Evolutionary conservation across 2,329 filamentous ascomycete genomes (phyloP).

Genomic region (Trichoderma atrobrunneum): DNA sequence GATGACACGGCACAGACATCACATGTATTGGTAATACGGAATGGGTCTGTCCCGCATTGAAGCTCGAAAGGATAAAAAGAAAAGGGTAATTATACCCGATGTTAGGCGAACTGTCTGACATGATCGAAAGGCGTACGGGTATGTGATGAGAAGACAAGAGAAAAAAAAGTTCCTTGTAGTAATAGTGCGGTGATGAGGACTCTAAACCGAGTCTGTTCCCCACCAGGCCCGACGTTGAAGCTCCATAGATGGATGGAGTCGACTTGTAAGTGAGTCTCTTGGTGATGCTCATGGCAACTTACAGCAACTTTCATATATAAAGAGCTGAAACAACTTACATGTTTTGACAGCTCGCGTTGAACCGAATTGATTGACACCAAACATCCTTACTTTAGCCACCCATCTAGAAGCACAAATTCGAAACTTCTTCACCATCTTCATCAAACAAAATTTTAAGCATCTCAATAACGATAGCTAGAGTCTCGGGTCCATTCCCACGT

Average conservation of each 20-base stretch:
- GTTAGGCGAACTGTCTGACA: constrained; percentile 2
- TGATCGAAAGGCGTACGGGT: not conserved
- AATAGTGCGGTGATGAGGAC: not conserved
- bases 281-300: not conserved
- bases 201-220: not conserved
- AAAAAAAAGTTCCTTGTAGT: not conserved
- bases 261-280: not conserved
- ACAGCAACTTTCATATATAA: not conserved
- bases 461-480: not conserved
- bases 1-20: not conserved
- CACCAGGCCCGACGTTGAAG: not conserved
- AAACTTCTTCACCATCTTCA: not conserved
- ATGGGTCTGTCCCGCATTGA: not conserved
- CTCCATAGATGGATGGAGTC: not conserved
- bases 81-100: not conserved
- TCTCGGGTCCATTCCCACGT: constrained; percentile 1
- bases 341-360: not conserved
- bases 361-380: not conserved
- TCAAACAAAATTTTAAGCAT: not conserved
- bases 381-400: not conserved
- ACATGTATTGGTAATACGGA: not conserved
- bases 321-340: not conserved
- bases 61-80: not conserved
- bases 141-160: not conserved
- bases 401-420: not conserved